Base-by-base conservation (phyloP, 2,329 filamentous ascomycete species). In the Colletotrichum truncatum region DNA sequence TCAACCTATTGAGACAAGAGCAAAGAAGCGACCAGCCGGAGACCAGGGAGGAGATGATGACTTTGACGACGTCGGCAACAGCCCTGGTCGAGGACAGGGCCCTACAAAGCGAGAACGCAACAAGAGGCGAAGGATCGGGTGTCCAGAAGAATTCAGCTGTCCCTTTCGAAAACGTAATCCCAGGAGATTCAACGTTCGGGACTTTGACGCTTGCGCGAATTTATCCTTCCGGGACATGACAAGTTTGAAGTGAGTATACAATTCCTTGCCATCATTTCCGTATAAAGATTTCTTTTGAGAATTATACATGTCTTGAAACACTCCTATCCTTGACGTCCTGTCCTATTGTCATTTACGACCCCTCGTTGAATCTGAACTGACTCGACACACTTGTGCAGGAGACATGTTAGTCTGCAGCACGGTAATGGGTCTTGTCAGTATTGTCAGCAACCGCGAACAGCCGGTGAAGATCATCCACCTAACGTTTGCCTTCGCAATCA, bases 111-210 rank as follows among this genome's bases (percentile, higher is more conserved):
- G 23, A n/a, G 36, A 9, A 34, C 4, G 32, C 32, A 34, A 34
- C 6, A 34, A 34, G 32, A 34, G 32, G 32, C 32, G 32, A 34
- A 9, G 32, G 4, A 34, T 34, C 6, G 32, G 6, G 32, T 3
- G 32, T 34, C 32, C n/a, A n/a, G n/a, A n/a, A 14, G 23, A 8
- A 9, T 41, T 18, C n/a, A 54, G 51, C 18, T 41, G 51, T 11
- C 51, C 51, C 10, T 54, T 41, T 9, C 16, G 51, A 41, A 54
- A 54, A 30, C 51, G 51, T 10, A 54, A 54, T 34, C 51, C 51
- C 3, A 12, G 34, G 6, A 54, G 32, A 41, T 54, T 54, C 23
- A 54, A 54, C n/a, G 34, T 26, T 7, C 51, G 51, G 12, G 36
- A 54, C 8, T 25, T 26, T 16, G 34, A 41, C 7, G 34, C 51